These are phyloP conservation scores for Ustilago cynodontis DNA, from an alignment of 1,284 basidiomycete species.

Conservation along the genomic window DNA sequence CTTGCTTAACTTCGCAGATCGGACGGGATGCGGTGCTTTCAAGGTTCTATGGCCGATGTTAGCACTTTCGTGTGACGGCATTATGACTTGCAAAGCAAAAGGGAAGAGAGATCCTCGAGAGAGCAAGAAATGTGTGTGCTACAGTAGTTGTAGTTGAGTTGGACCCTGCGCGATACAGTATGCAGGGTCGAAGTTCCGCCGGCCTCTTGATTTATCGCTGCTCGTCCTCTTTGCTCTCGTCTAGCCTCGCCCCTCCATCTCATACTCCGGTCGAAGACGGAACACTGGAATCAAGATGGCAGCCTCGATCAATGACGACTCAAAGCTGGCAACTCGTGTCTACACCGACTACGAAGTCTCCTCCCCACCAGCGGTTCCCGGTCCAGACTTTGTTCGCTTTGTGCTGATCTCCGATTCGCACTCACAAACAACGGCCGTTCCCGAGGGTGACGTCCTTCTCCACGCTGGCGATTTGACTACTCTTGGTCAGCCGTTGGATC, in stretches of 20 bases:
- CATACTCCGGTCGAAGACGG: neutral
- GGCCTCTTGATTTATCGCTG: neutral
- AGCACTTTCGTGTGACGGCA: too few relatives aligned
- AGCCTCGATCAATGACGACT: neutral
- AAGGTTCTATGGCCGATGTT: constrained; percentile 80
- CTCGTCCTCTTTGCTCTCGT: too few relatives aligned
- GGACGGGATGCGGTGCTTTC: constrained; percentile 84
- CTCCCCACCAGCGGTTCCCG: constrained; percentile 29
- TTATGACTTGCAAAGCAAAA: too few relatives aligned
- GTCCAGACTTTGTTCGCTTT: constrained; percentile 41
- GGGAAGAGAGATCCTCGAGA: neutral
- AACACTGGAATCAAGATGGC: neutral
- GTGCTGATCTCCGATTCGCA: constrained; percentile 55
- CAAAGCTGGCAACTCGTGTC: constrained; percentile 20
- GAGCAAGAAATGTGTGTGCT: too few relatives aligned
- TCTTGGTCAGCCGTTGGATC: constrained; percentile 29
- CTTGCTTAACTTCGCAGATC: constrained; percentile 84
- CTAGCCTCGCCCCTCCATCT: neutral
- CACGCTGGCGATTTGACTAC: constrained; percentile 54
- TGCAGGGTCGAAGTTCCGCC: neutral
- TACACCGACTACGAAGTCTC: constrained; percentile 29
- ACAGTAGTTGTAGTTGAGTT: neutral
- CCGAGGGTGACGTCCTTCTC: constrained; percentile 45
- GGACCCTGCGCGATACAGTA: neutral
- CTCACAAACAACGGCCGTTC: constrained; percentile 31